Evolutionary conservation across 768 basidiomycete species (phyloP).

Genomic region (Dioszegia crocea): DNA sequence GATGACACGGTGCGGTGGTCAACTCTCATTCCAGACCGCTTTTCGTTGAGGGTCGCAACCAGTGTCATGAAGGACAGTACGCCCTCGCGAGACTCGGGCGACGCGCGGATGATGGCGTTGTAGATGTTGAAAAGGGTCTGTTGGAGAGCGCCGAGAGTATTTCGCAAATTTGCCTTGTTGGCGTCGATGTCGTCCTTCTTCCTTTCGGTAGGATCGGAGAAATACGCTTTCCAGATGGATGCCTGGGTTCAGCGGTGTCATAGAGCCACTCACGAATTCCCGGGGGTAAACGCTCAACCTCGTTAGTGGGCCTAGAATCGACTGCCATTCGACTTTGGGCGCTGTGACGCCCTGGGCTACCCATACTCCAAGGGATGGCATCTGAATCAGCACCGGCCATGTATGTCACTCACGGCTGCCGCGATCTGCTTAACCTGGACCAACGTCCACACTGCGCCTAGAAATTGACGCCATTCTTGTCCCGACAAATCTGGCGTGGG

Average conservation of each 20-base stretch:
- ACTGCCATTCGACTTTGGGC: constrained; percentile 53
- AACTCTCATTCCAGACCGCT: constrained; percentile 86
- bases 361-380: constrained; percentile 47
- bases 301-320: constrained; percentile 74
- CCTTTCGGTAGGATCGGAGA: constrained; percentile 76
- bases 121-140: constrained; percentile 83
- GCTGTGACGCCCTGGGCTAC: constrained; percentile 36
- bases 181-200: constrained; percentile 71
- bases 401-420: constrained; percentile 54
- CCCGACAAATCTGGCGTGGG: constrained; percentile 45
- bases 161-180: constrained; percentile 77
- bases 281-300: constrained; percentile 78
- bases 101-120: constrained; percentile 80
- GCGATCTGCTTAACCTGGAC: constrained; percentile 80
- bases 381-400: constrained; percentile 20
- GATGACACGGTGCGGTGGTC: constrained; percentile 79
- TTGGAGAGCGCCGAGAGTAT: constrained; percentile 78
- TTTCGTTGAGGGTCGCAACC: constrained; percentile 69
- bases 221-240: constrained; percentile 69
- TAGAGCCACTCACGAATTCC: constrained; percentile 65
- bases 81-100: constrained; percentile 70
- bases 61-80: constrained; percentile 77
- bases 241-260: constrained; percentile 57
- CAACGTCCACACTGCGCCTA: constrained; percentile 74
- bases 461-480: constrained; percentile 70